Conservation (phyloP, 2,329 filamentous ascomycete genomes). For the Trichoderma sp. region DNA sequence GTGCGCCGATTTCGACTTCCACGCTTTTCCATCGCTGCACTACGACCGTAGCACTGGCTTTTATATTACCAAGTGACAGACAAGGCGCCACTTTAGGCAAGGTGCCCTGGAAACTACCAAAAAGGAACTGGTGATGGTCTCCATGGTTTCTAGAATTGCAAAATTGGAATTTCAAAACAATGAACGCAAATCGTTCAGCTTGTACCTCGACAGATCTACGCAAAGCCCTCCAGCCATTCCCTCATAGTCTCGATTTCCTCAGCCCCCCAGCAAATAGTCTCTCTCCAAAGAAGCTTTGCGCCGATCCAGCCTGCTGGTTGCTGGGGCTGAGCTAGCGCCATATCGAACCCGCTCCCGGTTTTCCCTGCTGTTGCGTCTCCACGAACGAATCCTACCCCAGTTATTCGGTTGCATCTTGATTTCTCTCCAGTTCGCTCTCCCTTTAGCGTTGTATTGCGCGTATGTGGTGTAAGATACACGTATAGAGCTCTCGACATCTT, state of each 20-base stretch:
- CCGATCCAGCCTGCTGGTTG: constrained; percentile 9
- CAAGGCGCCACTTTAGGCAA: neutral
- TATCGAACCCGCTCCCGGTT: constrained; percentile 16
- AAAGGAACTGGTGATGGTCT: neutral
- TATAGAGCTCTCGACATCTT: neutral
- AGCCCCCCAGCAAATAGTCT: neutral
- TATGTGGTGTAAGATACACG: neutral
- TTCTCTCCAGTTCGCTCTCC: neutral
- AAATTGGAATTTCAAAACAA: neutral
- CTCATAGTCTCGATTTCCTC: neutral
- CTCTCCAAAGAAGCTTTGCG: constrained; percentile 18
- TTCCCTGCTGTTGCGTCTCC: constrained; percentile 3
- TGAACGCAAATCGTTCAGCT: neutral
- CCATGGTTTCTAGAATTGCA: constrained; percentile 4
- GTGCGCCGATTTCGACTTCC: constrained; percentile 13
- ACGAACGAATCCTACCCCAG: constrained; percentile 6
- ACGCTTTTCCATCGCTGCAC: constrained; percentile 10
- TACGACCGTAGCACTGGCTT: neutral
- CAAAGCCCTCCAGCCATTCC: neutral
- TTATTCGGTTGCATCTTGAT: neutral
- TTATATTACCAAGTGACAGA: neutral
- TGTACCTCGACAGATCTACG: neutral
- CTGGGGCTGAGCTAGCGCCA: constrained; percentile 7
- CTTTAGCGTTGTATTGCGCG: neutral
- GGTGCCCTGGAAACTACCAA: neutral